These are phyloP conservation scores for Starmera quercuum DNA, from an alignment of 805 yeast species.

Conservation along the genomic window DNA sequence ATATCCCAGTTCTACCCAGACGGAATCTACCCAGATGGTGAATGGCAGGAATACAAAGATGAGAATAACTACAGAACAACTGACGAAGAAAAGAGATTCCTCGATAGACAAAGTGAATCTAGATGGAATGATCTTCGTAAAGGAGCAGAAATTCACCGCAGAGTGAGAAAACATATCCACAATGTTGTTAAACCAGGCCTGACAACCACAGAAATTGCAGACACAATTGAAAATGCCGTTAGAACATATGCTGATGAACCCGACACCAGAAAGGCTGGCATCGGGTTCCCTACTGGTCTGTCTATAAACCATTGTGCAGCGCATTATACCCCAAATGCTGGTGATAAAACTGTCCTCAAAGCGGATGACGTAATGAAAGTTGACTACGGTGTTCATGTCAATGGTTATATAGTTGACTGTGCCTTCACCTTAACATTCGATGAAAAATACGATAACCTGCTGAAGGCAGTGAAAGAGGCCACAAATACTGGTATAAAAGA, in stretches of 20 bases:
- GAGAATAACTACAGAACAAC: slow-evolving; percentile 70
- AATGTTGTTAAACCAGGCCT: slow-evolving; percentile 80
- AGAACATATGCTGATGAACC: slow-evolving; percentile 59
- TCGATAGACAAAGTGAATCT: slow-evolving; percentile 51
- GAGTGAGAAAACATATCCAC: slow-evolving; percentile 78
- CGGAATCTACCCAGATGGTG: slow-evolving; percentile 77
- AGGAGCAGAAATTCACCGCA: slow-evolving; percentile 93
- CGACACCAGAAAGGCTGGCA: slow-evolving; percentile 68
- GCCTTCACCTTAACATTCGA: slow-evolving; percentile 92
- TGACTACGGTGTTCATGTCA: slow-evolving; percentile 93
- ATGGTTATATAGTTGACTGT: slow-evolving; percentile 89
- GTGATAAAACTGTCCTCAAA: slow-evolving; percentile 73
- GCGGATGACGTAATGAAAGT: slow-evolving; percentile 95
- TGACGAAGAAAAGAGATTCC: slow-evolving; percentile 76
- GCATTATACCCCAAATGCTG: slow-evolving; percentile 95
- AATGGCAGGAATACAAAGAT: slow-evolving; percentile 67
- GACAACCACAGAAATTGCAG: slow-evolving; percentile 85
- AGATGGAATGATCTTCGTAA: slow-evolving; percentile 86
- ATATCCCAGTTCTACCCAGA: slow-evolving; percentile 64
- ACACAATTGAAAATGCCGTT: slow-evolving; percentile 78
- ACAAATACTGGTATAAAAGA: slow-evolving; percentile 89
- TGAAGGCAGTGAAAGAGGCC: slow-evolving; percentile 85
- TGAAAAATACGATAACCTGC: slow-evolving; percentile 69
- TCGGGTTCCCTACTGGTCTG: slow-evolving; percentile 98
- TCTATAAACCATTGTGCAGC: slow-evolving; percentile 94